Conservation (phyloP, 306 rosid species). For the Oxytropis ochrocephala region DNA sequence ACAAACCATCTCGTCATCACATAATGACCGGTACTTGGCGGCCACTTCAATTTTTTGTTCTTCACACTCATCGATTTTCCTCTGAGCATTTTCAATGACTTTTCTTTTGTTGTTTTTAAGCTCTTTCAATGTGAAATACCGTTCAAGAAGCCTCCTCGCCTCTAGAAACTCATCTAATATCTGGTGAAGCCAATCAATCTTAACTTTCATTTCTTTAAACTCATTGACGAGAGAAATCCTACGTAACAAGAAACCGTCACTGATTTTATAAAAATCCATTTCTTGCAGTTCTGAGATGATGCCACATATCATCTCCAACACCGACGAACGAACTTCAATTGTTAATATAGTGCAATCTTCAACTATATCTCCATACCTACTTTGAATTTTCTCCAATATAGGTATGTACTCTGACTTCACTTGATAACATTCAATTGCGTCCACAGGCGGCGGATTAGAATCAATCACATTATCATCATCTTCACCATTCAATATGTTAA, state of each 20-base stretch:
- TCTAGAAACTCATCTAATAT: constrained; percentile 1
- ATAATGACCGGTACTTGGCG: background rate
- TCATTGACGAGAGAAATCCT: background rate
- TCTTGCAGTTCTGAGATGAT: background rate
- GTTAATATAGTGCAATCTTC: background rate
- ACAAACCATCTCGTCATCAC: background rate
- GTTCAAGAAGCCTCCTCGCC: background rate
- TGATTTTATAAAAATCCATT: background rate
- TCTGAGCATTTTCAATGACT: background rate
- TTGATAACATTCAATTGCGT: background rate
- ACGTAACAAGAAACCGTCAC: background rate
- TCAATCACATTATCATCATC: background rate
- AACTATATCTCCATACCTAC: background rate
- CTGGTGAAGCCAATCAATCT: constrained; percentile 2
- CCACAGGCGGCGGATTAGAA: background rate
- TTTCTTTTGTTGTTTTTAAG: background rate
- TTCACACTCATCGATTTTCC: background rate
- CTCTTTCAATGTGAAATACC: background rate
- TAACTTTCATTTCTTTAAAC: background rate
- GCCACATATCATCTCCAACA: constrained; percentile 7
- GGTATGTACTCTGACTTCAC: background rate
- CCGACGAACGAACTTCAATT: background rate
- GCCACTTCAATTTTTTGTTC: background rate
- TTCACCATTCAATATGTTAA: background rate
- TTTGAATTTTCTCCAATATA: background rate